Base-by-base conservation (phyloP, 257 asterid genomes). In the Petunia secreta region DNA sequence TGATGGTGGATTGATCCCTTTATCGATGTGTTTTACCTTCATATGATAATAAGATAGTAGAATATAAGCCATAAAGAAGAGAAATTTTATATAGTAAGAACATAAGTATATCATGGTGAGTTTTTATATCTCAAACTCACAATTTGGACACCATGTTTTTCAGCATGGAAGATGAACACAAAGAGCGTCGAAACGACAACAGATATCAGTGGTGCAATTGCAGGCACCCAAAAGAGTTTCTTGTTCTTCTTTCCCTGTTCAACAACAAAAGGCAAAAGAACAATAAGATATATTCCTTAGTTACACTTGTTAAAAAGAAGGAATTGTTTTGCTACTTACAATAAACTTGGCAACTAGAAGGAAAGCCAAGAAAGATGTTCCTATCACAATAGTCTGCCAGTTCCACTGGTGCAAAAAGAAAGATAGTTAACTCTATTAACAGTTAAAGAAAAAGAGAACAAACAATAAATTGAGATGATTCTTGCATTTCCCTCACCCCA, bases 191-290 rank as follows among this genome's bases (percentile, higher is more conserved):
- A 77, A 62, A 92, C 67, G 85, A 92, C 81, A 16, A 92, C 94
- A 0, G 97, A 92, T 66, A 85, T 80, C 88, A 92, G 69, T 2
- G 97, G 97, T 68, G 93, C 96, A 69, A 92, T 88, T 81, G 97
- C 97, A 80, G 97, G 85, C 80, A 92, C 34, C 97, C 97, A 92
- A 60, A 92, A 92, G 38, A 75, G 39, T 55, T 87, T 92, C 87
- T 74, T 90, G 85, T 91, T 86, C 87, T 38, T 89, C 68, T 91
- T 92, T 25, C 91, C 96, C 97, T 92, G 84, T 48, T 71, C 5
- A 46, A 83, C 67, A 62, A 62, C 44, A 64, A n/a, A 75, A 34
- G 63, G 38, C 8, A 44, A 44, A 10, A 75, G 60, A 57, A 4
- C 60, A 44, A 52, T 71, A 25, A 71, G 44, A 71, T 13, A 8